A percentile compares a stretch with the other conserved stretches of the same genome.
phyloP scores from a whole-genome alignment of 2,329 filamentous ascomycete genomes.

The Fusarium kyushuense region DNA sequence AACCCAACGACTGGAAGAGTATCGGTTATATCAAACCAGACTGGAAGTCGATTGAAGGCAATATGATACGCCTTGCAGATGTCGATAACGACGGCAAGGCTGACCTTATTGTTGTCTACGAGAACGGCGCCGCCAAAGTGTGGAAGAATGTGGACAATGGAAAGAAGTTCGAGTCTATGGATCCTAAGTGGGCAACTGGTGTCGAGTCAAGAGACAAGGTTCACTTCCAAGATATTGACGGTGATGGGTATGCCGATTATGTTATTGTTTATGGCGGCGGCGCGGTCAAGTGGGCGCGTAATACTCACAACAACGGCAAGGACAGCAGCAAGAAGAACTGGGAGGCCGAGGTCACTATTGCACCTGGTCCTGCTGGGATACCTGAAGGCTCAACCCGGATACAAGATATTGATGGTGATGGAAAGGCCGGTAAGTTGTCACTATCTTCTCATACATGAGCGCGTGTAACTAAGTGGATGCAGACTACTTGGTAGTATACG shows the following conservation, averaged over 20 bases:
- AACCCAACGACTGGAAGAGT: slow-evolving; percentile 21
- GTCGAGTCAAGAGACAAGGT: slow-evolving; percentile 13
- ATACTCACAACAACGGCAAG: slow-evolving; percentile 12
- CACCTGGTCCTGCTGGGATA: slow-evolving; percentile 1
- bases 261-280: slow-evolving; percentile 18
- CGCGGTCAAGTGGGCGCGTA: slow-evolving; percentile 3
- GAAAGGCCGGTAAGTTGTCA: slow-evolving; percentile 7
- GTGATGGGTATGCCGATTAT: slow-evolving; percentile 33
- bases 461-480: no score
- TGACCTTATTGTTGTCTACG: slow-evolving; percentile 13
- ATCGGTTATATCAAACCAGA: slow-evolving; percentile 15
- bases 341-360: background rate
- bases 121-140: slow-evolving; percentile 28
- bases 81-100: slow-evolving; percentile 32
- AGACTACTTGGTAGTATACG: slow-evolving; percentile 38
- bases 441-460: no score
- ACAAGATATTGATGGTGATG: slow-evolving; percentile 1
- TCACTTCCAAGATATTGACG: slow-evolving; percentile 27
- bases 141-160: slow-evolving; percentile 28
- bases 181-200: slow-evolving; percentile 23
- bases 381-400: background rate
- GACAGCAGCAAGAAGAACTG: slow-evolving; percentile 32
- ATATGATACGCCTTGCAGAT: slow-evolving; percentile 29
- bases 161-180: slow-evolving; percentile 13
- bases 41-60: slow-evolving; percentile 13